phyloP scores from a whole-genome alignment of 805 yeast genomes.

The Kregervanrija delftensis region DNA sequence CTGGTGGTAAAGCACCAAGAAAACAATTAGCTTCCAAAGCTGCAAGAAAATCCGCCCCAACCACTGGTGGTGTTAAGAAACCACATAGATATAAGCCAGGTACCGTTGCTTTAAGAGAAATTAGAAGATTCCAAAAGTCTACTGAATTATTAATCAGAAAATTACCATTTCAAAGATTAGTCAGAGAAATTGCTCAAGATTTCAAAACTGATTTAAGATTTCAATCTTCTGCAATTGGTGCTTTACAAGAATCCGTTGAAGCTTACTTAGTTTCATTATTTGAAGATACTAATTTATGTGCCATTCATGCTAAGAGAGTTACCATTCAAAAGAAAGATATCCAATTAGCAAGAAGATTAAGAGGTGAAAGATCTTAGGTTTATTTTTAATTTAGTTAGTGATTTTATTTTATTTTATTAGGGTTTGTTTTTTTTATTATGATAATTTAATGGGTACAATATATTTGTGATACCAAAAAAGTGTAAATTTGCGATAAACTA shows the following conservation, averaged over 20 bases:
- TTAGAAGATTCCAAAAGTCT: conserved; percentile 95
- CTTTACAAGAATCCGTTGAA: conserved; percentile 97
- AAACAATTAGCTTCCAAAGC: conserved; percentile 88
- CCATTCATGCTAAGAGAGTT: conserved; percentile 98
- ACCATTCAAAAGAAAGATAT: conserved; percentile 98
- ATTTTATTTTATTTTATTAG: no score
- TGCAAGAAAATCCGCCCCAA: conserved; percentile 90
- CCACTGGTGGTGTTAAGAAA: conserved; percentile 88
- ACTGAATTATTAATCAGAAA: conserved; percentile 93
- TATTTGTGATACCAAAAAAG: no score
- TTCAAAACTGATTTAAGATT: conserved; percentile 90
- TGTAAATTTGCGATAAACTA: no score
- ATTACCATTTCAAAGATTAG: conserved; percentile 95
- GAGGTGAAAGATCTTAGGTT: conserved; percentile 86
- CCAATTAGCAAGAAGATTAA: conserved; percentile 94
- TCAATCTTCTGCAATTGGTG: conserved; percentile 97
- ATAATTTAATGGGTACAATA: no score
- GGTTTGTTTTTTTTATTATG: no score
- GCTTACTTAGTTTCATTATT: conserved; percentile 94
- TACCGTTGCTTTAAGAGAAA: conserved; percentile 94
- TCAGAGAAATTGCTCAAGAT: conserved; percentile 92
- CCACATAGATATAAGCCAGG: conserved; percentile 98
- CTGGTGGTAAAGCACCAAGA: conserved; percentile 97
- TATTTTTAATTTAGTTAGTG: conserved; percentile 1
- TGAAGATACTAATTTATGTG: conserved; percentile 98